Evolutionary conservation across 2,329 filamentous ascomycete species (phyloP).

Genomic region (Colletotrichum gigasporum): DNA sequence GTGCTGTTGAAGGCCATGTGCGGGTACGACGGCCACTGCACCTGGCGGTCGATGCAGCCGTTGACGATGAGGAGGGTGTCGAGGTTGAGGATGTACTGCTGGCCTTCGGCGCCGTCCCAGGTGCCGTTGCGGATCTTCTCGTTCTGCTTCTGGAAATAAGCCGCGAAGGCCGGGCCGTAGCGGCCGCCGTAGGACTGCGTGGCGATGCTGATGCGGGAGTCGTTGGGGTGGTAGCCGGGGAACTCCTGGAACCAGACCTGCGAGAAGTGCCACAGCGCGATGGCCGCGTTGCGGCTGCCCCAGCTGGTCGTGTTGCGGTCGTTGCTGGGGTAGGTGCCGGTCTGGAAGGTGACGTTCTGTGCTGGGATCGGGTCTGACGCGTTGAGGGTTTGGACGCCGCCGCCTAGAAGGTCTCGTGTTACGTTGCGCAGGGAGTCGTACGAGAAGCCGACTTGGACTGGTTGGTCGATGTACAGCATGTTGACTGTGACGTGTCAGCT

Average conservation of each 20-base stretch:
- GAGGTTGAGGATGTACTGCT: constrained; percentile 53
- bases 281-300: constrained; percentile 51
- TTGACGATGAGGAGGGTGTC: constrained; percentile 66
- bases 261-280: constrained; percentile 39
- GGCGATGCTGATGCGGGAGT: constrained; percentile 59
- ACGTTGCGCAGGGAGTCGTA: constrained; percentile 34
- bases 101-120: constrained; percentile 40
- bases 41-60: constrained; percentile 60
- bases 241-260: constrained; percentile 70
- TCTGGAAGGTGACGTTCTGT: constrained; percentile 46
- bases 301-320: constrained; percentile 40
- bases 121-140: constrained; percentile 55
- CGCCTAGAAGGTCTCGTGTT: constrained; percentile 31
- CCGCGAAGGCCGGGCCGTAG: constrained; percentile 65
- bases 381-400: constrained; percentile 18
- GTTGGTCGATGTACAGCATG: constrained; percentile 37
- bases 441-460: constrained; percentile 35
- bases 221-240: constrained; percentile 66
- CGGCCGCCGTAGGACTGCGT: constrained; percentile 67
- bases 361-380: constrained; percentile 37
- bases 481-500: constrained; percentile 24
- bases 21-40: constrained; percentile 44
- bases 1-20: constrained; percentile 45
- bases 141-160: constrained; percentile 67
- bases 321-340: constrained; percentile 44